Base-by-base conservation (phyloP, 768 basidiomycete species). In the Pleurotus ostreatus region DNA sequence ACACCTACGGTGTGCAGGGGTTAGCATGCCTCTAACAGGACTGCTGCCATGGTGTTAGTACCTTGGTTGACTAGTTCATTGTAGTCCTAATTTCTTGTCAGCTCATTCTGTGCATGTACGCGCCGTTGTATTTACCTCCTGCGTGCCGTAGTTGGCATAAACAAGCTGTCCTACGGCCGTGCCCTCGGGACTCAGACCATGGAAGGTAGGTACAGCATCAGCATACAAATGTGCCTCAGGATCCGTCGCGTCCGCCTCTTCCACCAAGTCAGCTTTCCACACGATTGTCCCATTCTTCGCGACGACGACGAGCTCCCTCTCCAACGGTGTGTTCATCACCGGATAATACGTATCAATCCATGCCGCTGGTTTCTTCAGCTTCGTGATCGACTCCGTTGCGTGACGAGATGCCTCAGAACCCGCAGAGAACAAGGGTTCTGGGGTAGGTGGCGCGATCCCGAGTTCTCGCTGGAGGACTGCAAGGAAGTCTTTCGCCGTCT, bases 291-390 rank as follows among this genome's bases (percentile, higher is more conserved):
- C 81, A 40, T 80, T 76, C 5, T 77, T 77, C 46, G 74, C 78
- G 22, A 85, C 62, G 18, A 87, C 77, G 51, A 83, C 76, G 16
- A 89, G 69, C 52, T 77, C 75, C 38, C 79, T 72, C 41, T 81
- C 75, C 23, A 88, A 70, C 15, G 88, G 86, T 4, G 75, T 80
- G 70, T 89, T 89, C 73, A 91, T 74, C 30, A 86, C 71, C 12
- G 90, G 88, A 68, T 85, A 92, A 71, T 92, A 92, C 34, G 75
- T 75, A 55, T 81, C 81, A 58, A 88, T 82, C 85, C 86, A 88
- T 55, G 80, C 85, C 8, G 62, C 68, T 1, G 81, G 78, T 13
- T 67, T 60, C 38, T 59, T 64, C 30, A 73, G 70, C 53, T 69
- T 64, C 13, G 76, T 65, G 53, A 83, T 77, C 23, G 71, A 67